phyloP scores from a whole-genome alignment of 768 basidiomycete species.

The Hypsizygus marmoreus region DNA sequence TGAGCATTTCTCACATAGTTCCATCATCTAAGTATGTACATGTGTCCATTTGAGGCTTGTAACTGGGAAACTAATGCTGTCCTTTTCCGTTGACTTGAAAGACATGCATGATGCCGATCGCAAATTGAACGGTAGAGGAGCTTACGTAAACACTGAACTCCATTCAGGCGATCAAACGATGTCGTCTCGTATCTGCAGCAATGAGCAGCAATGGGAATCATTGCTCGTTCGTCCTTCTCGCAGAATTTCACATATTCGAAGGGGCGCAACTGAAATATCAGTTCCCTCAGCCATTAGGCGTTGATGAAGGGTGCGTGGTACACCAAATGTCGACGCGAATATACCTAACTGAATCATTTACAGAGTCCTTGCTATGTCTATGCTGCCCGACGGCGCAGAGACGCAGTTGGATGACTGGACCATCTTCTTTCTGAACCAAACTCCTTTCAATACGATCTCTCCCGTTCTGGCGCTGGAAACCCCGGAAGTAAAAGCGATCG shows the following conservation, averaged over 20 bases:
- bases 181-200: conserved; percentile 8
- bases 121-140: too few species aligned
- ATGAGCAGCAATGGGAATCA: conserved; percentile 72
- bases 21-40: too few species aligned
- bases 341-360: conserved; percentile 14
- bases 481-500: conserved; percentile 39
- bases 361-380: conserved; percentile 92
- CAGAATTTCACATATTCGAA: conserved; percentile 98
- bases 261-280: conserved; percentile 95
- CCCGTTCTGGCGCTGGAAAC: conserved; percentile 78
- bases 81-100: too few species aligned
- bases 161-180: conserved; percentile 5
- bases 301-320: conserved; percentile 92
- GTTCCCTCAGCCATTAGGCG: conserved; percentile 92
- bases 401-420: conserved; percentile 97
- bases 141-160: conserved; percentile 9
- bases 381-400: conserved; percentile 98
- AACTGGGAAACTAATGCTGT: too few species aligned
- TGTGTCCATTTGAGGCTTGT: too few species aligned
- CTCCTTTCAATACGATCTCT: conserved; percentile 81
- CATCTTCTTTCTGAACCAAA: conserved; percentile 97
- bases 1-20: too few species aligned
- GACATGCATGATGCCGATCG: too few species aligned
- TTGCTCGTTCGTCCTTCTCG: conserved; percentile 91
- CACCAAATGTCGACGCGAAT: conserved; percentile 1